phyloP scores from a whole-genome alignment of 225 moss, liverwort and hornwort genomes.

The Pseudoscleropodium purum region DNA sequence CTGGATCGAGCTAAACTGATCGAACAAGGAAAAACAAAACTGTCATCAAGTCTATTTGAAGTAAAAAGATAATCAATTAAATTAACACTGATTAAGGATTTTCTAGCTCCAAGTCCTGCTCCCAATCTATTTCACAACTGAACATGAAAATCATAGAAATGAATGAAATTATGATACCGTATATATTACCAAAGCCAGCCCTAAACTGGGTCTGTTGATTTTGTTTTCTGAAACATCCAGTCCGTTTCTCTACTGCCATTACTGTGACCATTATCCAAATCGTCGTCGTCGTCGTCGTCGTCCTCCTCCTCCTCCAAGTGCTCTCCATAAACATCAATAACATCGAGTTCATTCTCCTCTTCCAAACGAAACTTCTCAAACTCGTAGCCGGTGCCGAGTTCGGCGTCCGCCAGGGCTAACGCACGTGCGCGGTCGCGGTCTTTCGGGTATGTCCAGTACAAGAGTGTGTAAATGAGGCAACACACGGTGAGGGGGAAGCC shows the following conservation, averaged over 20 bases:
- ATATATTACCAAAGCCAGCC: neutral
- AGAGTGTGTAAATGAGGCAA: constrained; percentile 62
- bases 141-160: neutral
- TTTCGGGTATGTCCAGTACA: constrained; percentile 86
- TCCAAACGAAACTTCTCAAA: constrained; percentile 36
- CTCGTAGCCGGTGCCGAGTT: constrained; percentile 13
- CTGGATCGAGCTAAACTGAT: neutral
- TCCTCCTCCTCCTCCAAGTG: constrained; percentile 2
- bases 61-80: neutral
- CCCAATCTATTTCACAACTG: neutral
- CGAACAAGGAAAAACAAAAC: neutral
- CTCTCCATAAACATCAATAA: constrained; percentile 37
- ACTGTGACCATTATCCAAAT: neutral
- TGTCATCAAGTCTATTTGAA: neutral
- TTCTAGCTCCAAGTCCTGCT: neutral
- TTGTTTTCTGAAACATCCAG: constrained; percentile 14
- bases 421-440: constrained; percentile 73
- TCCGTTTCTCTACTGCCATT: constrained; percentile 5
- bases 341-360: constrained; percentile 38
- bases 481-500: constrained; percentile 67
- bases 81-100: neutral
- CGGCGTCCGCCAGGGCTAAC: constrained; percentile 9
- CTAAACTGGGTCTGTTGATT: constrained; percentile 5
- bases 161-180: neutral
- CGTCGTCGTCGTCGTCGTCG: constrained; percentile 8